Base-by-base conservation (phyloP, 345 rosid genomes). In the Stellera chamaejasme region DNA sequence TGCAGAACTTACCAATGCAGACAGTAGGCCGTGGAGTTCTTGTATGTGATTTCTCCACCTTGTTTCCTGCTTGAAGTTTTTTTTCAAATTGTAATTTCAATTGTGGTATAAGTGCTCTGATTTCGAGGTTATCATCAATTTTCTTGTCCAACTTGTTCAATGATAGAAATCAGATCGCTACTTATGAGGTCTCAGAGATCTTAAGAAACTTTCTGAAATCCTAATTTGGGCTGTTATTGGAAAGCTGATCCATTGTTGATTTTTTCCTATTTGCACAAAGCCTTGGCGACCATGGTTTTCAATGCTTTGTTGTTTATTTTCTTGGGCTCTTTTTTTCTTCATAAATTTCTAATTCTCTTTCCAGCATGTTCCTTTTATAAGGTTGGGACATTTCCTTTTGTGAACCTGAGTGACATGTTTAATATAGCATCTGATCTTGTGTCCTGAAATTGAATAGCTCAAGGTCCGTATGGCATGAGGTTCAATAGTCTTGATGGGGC, bases 391-490 rank as follows among this genome's bases (percentile, higher is more conserved):
- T 4, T 32, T 14, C 15, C 9, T 49, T 12, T 49, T 49, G 11
- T 49, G 23, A 49, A 49, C 16, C 27, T 10, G 0, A 13, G 23
- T 4, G 2, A 32, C 0, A n/a, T 49, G 52, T 5, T 49, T 69
- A 39, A 10, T 19, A 25, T 63, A 49, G 19, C 61, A 46, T 48
- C 51, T 56, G 3, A 63, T 57, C 46, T 66, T 48, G 66, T 62
- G 28, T 62, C 51, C 65, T 72, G 3, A 39, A 69, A 10, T 54
- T 45, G 65, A 62, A 47, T 74, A 53, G 51, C 60, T 59, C 57
- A 46, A 87, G 97, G 90, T 63, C 62, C 79, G 4, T 87, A 89
- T 76, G 95, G 90, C 62, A 72, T 73, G 79, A 80, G 76, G 65
- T 81, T 69, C 55, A 69, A 57, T 64, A 71, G 55, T 53, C 58